Evolutionary conservation across 73 alveolate genomes (phyloP).

Genomic region (Blepharisma japonicum): DNA sequence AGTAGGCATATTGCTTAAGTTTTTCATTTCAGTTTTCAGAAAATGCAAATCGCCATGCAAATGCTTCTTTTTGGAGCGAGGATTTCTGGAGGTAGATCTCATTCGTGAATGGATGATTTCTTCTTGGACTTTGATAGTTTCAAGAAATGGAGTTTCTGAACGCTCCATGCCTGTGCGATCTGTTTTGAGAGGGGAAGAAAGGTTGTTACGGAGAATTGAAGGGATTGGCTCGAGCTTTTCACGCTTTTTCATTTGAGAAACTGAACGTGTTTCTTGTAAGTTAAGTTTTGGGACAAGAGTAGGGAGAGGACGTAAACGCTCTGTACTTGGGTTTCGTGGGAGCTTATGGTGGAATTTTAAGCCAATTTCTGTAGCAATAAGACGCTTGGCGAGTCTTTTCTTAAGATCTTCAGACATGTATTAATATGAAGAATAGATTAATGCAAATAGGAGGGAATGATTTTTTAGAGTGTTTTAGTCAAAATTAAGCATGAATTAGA

Average conservation of each 20-base stretch:
- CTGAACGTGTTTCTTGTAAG: neutral
- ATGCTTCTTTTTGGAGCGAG: neutral
- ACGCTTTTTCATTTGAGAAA: neutral
- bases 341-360: neutral
- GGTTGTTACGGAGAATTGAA: neutral
- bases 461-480: too few species aligned
- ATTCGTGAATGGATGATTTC: neutral
- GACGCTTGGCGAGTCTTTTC: neutral
- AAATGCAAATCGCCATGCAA: neutral
- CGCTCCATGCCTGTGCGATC: neutral
- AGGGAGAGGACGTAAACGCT: constrained; percentile 4
- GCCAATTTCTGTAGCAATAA: neutral
- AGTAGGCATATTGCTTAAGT: constrained; percentile 36
- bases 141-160: neutral
- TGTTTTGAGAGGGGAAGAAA: neutral
- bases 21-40: neutral
- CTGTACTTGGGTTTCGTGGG: neutral
- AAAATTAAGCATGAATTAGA: neutral
- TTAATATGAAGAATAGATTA: neutral
- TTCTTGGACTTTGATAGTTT: neutral
- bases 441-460: too few species aligned
- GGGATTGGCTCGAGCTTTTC: constrained; percentile 27
- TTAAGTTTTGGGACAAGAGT: constrained; percentile 16
- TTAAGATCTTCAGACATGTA: constrained; percentile 2
- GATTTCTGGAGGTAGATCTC: neutral